Evolutionary conservation across 163 green algal species (phyloP).

Genomic region (Scenedesmus sp.): DNA sequence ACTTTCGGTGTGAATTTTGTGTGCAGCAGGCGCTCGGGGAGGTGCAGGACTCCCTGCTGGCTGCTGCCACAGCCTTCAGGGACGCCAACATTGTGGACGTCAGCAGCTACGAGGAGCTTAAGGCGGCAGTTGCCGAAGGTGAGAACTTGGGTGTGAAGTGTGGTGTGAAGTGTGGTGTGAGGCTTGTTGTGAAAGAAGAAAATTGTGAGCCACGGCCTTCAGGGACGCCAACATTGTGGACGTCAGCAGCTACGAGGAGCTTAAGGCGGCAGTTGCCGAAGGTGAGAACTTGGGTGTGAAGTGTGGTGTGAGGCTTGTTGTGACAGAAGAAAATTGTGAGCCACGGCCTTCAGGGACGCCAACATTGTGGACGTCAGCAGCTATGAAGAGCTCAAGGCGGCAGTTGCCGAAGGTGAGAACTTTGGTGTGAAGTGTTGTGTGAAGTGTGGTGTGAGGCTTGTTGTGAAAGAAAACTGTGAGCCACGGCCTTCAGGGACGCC

Average conservation of each 20-base stretch:
- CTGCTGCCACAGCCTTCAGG: slow-evolving; percentile 84
- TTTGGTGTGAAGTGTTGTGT: no score
- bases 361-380: slow-evolving; percentile 94
- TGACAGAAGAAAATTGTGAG: slow-evolving; percentile 25
- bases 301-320: no score
- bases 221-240: slow-evolving; percentile 96
- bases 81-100: slow-evolving; percentile 97
- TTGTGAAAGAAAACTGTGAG: slow-evolving; percentile 36
- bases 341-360: slow-evolving; percentile 84
- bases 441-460: no score
- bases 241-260: slow-evolving; percentile 90
- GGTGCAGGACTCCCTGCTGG: slow-evolving; percentile 58
- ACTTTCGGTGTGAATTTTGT: not conserved
- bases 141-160: not conserved
- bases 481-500: slow-evolving; percentile 86
- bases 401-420: slow-evolving; percentile 73
- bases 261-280: slow-evolving; percentile 85
- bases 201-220: slow-evolving; percentile 77
- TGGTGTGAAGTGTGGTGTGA: no score
- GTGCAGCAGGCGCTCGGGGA: not conserved
- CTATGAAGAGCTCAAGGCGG: slow-evolving; percentile 92
- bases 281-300: slow-evolving; percentile 50
- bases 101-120: slow-evolving; percentile 90
- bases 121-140: slow-evolving; percentile 82
- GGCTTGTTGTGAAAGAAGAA: no score